Base-by-base conservation (phyloP, 768 basidiomycete genomes). In the Dioszegia hungarica region DNA sequence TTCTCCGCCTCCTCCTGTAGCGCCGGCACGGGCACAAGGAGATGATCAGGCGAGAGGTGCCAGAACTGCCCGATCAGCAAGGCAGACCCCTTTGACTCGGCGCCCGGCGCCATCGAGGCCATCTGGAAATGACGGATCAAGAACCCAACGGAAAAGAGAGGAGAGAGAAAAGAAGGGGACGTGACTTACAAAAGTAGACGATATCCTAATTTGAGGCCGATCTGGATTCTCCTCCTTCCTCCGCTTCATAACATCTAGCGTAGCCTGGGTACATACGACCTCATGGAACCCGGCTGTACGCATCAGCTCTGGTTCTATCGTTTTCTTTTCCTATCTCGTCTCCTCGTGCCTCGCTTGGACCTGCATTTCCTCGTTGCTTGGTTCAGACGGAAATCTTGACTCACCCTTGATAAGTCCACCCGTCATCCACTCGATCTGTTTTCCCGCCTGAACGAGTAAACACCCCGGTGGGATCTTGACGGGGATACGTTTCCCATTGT, bases 191-290 rank as follows among this genome's bases (percentile, higher is more conserved):
- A 93, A 92, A 0, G 92, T 97, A 1, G 90, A 93, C 2, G 91
- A 93, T 62, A 98, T 92, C n/a, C 93, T 86, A 63, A 93, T 89
- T 33, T 87, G 79, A 12, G 93, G 93, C n/a, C 93, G 85, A 52
- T 83, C 81, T 1, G 90, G 85, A 57, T 78, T 79, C 57, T 82
- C 79, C 11, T 63, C 61, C 63, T 81, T 85, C 38, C 87, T 82
- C 49, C 79, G 77, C 53, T 83, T 81, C 47, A 92, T 84, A 15
- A 83, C 80, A 87, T 90, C 36, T 17, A 92, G 40, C 0, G 93
- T 94, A 17, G 81, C 82, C 20, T 84, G 82, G 54, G 89, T 95
- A 37, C 93, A 90, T 5, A 90, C 89, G 5, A 98, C 93, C 67
- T 98, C 93, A 65, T 98, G 93, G 72, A 82, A 94, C 3, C 93